A percentile compares a stretch with the other conserved stretches of the same genome.
Evolutionary conservation across 495 filamentous ascomycete species (phyloP).

Genomic region (Penicillium maclennaniae): DNA sequence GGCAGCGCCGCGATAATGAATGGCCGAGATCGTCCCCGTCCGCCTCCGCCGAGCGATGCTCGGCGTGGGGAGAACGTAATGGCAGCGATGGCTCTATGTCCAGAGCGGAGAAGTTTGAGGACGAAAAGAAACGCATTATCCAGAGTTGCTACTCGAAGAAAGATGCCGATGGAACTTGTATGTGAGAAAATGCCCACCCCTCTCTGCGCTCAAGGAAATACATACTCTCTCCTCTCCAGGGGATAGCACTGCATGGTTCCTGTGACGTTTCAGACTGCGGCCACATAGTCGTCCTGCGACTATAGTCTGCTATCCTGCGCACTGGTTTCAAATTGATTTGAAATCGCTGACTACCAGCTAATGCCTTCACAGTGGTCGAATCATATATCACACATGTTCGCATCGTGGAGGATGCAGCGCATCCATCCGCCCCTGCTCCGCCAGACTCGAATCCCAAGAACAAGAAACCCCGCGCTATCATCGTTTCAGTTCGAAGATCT

Average conservation of each 20-base stretch:
- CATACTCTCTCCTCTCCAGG: constrained; percentile 2
- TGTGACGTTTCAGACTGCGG: constrained; percentile 1
- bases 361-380: constrained; percentile 61
- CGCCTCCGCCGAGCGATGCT: constrained; percentile 25
- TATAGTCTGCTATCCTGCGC: background rate
- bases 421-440: constrained; percentile 83
- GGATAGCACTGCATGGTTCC: constrained; percentile 5
- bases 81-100: constrained; percentile 44
- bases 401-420: constrained; percentile 76
- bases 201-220: background rate
- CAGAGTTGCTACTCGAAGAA: constrained; percentile 87
- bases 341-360: constrained; percentile 10
- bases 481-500: constrained; percentile 86
- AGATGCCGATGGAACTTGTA: constrained; percentile 78
- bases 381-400: constrained; percentile 97
- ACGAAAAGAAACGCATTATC: constrained; percentile 90
- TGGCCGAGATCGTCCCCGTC: constrained; percentile 34
- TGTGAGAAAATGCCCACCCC: constrained; percentile 25
- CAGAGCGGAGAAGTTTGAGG: constrained; percentile 87
- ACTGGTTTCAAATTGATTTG: background rate
- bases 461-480: constrained; percentile 87
- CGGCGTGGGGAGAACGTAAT: constrained; percentile 36
- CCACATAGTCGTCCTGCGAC: background rate
- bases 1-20: constrained; percentile 32
- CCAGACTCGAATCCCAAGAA: constrained; percentile 62